A percentile compares a stretch with the other conserved stretches of the same genome.
These are phyloP conservation scores for Paramyrothecium roridum DNA, from an alignment of 2,329 filamentous ascomycete species.

Conservation along the genomic window DNA sequence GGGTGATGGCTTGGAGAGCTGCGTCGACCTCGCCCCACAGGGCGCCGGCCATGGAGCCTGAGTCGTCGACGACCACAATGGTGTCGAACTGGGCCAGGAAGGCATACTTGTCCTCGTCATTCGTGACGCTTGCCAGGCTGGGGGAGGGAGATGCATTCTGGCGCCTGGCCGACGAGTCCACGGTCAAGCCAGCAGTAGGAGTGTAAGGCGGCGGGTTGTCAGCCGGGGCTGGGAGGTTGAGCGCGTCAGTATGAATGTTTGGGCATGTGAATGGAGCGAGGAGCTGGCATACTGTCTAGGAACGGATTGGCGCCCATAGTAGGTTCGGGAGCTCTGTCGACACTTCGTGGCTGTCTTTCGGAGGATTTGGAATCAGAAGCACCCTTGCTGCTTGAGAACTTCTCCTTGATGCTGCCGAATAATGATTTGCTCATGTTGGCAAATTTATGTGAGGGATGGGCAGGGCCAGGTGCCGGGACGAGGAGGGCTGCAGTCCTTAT, in stretches of 20 bases:
- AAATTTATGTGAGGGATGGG: not conserved
- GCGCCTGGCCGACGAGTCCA: not conserved
- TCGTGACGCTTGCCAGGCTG: constrained; percentile 25
- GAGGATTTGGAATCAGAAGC: not conserved
- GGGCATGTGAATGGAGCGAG: not conserved
- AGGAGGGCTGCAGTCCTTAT: not conserved
- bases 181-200: constrained; percentile 4
- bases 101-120: constrained; percentile 64
- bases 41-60: constrained; percentile 76
- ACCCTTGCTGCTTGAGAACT: constrained; percentile 22
- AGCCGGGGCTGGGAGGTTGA: not conserved
- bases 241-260: not conserved
- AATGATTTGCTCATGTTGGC: constrained; percentile 20
- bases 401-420: constrained; percentile 29
- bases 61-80: constrained; percentile 88
- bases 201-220: constrained; percentile 30
- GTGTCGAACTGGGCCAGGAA: constrained; percentile 84
- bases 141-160: constrained; percentile 8
- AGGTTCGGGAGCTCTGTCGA: constrained; percentile 1
- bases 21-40: constrained; percentile 72
- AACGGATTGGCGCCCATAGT: constrained; percentile 8
- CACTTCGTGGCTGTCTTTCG: constrained; percentile 1
- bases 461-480: not conserved
- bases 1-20: constrained; percentile 71
- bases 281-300: not conserved